Base-by-base conservation (phyloP, 108 stramenopile species). In the Parmales sp. region DNA sequence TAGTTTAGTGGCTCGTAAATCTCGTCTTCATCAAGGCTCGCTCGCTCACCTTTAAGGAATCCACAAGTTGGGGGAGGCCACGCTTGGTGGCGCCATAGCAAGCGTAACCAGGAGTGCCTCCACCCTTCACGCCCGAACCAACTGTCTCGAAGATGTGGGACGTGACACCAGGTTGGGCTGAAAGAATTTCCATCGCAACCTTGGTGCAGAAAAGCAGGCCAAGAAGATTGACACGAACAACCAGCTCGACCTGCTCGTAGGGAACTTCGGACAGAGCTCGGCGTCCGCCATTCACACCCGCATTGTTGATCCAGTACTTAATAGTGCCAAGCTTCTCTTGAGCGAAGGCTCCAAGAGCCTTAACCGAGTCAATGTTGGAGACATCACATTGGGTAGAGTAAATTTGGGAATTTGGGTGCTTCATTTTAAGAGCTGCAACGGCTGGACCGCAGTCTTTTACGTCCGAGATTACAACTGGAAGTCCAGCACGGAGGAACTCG, bases 101-200 rank as follows among this genome's bases (percentile, higher is more conserved):
- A 7, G 89, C 92, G 78, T 93, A 93, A 66, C 92, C 92, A 2
- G 92, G 92, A 26, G 92, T 93, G 36, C 92, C 92, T 25, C 92
- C 92, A 28, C 92, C 92, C 69, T 90, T 89, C 23, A 93, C 92
- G 41, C 92, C 92, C 66, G 76, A 78, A 66, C 92, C 92, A 2
- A 93, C 89, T 20, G 92, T 93, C 67, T 93, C 90, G 79, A 90
- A 93, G 78, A 93, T 88, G 76, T 89, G 86, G 65, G 87, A 86
- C 0, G 84, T 85, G 23, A 86, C 80, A 29, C 83, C 86, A 16
- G 82, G 80, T 71, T 85, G 63, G 38, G 26, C 11, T 6, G 43
- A 70, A 88, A 93, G 89, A 48, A 93, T 83, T 43, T 86, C 84
- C 84, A 93, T 88, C 41, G 92, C 92, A 9, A 81, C 83, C 67